These are phyloP conservation scores for Solanum chiquidenum DNA, from an alignment of 257 asterid species.

Conservation along the genomic window DNA sequence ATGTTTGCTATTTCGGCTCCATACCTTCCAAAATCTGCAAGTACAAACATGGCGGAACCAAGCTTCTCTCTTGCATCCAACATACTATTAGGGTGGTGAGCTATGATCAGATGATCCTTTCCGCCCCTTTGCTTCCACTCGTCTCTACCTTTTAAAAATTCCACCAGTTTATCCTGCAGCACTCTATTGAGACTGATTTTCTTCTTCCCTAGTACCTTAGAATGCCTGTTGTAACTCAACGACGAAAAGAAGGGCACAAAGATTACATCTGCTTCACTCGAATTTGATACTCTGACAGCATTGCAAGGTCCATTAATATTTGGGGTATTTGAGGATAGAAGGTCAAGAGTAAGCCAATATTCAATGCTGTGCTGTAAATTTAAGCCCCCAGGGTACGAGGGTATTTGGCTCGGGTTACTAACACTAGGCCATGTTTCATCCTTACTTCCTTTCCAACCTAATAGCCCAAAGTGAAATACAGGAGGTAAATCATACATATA, in stretches of 20 bases:
- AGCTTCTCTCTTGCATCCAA: constrained; percentile 45
- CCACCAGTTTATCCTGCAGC: constrained; percentile 54
- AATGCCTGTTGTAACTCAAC: constrained; percentile 59
- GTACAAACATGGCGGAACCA: constrained; percentile 55
- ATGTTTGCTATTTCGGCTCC: constrained; percentile 45
- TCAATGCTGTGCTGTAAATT: constrained; percentile 66
- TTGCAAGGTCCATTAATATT: constrained; percentile 45
- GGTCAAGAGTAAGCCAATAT: constrained; percentile 81
- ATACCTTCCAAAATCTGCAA: constrained; percentile 77
- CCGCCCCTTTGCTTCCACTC: constrained; percentile 60
- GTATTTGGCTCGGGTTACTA: constrained; percentile 17
- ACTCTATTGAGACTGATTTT: constrained; percentile 23
- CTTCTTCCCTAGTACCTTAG: constrained; percentile 30
- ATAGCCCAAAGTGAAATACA: constrained; percentile 66
- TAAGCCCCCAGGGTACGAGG: constrained; percentile 73
- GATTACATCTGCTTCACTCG: constrained; percentile 48
- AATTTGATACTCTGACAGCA: constrained; percentile 40
- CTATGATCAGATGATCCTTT: constrained; percentile 60
- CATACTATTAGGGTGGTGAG: constrained; percentile 84
- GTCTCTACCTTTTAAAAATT: constrained; percentile 31
- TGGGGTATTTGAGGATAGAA: constrained; percentile 41
- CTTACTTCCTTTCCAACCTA: constrained; percentile 39
- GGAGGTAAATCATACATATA: constrained; percentile 74
- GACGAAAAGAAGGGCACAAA: constrained; percentile 78
- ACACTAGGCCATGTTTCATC: constrained; percentile 58